phyloP scores from a whole-genome alignment of 805 yeast genomes.

The Barnettozyma salicaria region DNA sequence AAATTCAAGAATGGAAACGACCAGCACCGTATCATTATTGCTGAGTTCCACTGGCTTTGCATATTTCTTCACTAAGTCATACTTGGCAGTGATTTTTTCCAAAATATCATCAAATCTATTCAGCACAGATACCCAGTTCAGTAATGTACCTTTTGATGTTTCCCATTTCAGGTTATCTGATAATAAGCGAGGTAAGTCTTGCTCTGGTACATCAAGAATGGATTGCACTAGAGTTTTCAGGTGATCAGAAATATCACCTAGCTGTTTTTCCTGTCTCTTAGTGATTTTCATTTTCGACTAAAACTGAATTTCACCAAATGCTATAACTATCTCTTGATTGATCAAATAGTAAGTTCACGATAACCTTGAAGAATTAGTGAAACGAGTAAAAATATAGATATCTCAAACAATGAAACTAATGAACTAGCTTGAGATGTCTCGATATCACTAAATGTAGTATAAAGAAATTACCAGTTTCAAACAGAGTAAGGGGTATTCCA shows the following conservation, averaged over 20 bases:
- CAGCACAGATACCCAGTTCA: conserved; percentile 71
- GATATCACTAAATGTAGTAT: no score
- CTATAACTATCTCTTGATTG: no score
- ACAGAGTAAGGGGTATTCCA: no score
- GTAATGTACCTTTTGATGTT: conserved; percentile 60
- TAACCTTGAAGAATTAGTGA: no score
- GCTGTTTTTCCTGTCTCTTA: conserved; percentile 23
- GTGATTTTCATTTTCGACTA: conserved; percentile 21
- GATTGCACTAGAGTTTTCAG: conserved; percentile 34
- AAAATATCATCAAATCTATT: conserved; percentile 69
- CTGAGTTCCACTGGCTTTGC: conserved; percentile 43
- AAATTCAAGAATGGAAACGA: conserved; percentile 52
- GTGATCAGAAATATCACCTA: conserved; percentile 25
- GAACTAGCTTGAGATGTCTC: no score
- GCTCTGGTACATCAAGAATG: conserved; percentile 32
- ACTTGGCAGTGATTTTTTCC: conserved; percentile 46
- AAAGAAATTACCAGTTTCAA: no score
- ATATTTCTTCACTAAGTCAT: conserved; percentile 40
- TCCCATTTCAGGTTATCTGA: conserved; percentile 44
- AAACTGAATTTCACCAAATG: neutral
- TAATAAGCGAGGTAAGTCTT: conserved; percentile 37
- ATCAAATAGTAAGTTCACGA: no score
- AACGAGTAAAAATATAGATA: no score
- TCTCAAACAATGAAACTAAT: no score
- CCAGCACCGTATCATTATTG: conserved; percentile 39